These are phyloP conservation scores for Retiboletus fuscus DNA, from an alignment of 1,284 basidiomycete species.

Conservation along the genomic window DNA sequence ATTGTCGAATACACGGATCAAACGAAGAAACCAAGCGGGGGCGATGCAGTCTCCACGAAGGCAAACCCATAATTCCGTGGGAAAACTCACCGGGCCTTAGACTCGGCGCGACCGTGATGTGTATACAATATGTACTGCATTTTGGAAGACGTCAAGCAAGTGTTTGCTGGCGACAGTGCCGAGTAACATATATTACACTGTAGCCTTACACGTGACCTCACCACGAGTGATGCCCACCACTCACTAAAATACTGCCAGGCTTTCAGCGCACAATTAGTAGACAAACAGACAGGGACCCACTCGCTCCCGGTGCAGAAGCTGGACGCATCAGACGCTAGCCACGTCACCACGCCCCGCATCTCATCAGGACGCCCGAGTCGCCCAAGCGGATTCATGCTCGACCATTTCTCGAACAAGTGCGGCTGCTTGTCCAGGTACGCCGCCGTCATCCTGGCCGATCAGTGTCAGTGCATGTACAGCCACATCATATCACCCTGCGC, in stretches of 20 bases:
- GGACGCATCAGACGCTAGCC: conserved; percentile 85
- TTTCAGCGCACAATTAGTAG: not conserved
- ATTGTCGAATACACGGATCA: too few species aligned
- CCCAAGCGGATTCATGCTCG: conserved; percentile 79
- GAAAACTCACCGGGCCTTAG: too few species aligned
- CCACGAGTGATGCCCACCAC: conserved; percentile 79
- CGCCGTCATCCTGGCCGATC: conserved; percentile 77
- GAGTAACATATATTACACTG: conserved; percentile 19
- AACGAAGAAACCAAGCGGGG: too few species aligned
- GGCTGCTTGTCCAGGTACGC: conserved; percentile 80
- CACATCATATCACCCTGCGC: conserved; percentile 43
- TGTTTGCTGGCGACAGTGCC: too few species aligned
- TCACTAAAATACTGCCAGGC: conserved; percentile 69
- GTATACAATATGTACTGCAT: too few species aligned
- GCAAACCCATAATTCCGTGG: too few species aligned
- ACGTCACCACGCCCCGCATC: conserved; percentile 79
- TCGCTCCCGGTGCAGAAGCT: conserved; percentile 83
- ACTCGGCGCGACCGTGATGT: too few species aligned
- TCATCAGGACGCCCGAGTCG: conserved; percentile 83
- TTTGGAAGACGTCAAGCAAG: too few species aligned
- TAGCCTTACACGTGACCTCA: conserved; percentile 46
- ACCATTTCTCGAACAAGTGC: conserved; percentile 77
- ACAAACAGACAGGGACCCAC: conserved; percentile 53
- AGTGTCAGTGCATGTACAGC: not conserved
- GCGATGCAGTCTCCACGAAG: too few species aligned